A percentile compares a stretch with the other conserved stretches of the same genome.
Evolutionary conservation across 2,329 filamentous ascomycete species (phyloP).

Genomic region (Venturia pyrina): DNA sequence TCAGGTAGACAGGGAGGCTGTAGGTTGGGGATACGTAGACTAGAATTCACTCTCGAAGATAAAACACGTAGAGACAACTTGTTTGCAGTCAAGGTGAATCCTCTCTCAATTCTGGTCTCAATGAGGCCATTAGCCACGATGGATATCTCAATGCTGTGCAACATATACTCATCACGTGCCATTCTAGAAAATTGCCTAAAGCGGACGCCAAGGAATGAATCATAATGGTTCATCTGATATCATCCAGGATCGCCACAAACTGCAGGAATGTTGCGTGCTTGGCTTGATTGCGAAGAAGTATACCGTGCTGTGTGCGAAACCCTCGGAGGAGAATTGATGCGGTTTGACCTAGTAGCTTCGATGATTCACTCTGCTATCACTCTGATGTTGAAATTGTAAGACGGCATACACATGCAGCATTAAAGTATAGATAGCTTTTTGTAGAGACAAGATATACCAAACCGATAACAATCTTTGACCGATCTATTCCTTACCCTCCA

Average conservation of each 20-base stretch:
- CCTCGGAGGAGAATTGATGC: neutral
- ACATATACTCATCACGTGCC: neutral
- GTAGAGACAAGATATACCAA: neutral
- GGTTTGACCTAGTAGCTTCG: neutral
- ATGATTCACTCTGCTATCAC: neutral
- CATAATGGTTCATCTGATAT: neutral
- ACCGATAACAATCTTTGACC: neutral
- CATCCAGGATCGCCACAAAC: neutral
- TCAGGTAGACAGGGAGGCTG: neutral
- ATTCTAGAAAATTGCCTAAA: neutral
- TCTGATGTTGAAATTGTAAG: neutral
- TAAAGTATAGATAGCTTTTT: neutral
- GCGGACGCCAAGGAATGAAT: conserved; percentile 1
- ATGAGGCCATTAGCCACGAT: too few species aligned
- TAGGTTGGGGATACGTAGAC: too few species aligned
- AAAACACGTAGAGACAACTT: too few species aligned
- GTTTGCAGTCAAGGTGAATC: too few species aligned
- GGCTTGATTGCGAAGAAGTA: too few species aligned
- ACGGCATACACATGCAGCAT: neutral
- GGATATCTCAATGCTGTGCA: neutral
- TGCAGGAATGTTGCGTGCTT: neutral
- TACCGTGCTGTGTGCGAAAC: too few species aligned
- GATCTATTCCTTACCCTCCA: neutral
- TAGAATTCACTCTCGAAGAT: too few species aligned
- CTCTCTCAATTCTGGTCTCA: too few species aligned